A percentile compares a stretch with the other conserved stretches of the same genome.
These are phyloP conservation scores for Rhizophora apiculata DNA, from an alignment of 345 rosid genomes.

Conservation along the genomic window DNA sequence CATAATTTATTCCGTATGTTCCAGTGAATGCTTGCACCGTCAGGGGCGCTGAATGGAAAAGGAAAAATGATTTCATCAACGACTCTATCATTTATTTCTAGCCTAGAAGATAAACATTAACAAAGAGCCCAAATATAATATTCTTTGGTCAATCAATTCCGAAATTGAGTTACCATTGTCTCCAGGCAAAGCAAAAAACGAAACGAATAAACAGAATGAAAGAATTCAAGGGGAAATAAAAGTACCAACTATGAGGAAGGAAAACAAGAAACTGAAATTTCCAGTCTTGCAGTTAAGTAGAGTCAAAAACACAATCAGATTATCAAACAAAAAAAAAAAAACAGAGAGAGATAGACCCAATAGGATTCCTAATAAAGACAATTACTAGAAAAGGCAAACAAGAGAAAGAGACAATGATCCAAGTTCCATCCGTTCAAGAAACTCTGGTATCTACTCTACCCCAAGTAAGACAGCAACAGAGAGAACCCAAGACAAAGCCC, in stretches of 20 bases:
- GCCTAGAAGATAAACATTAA: background rate
- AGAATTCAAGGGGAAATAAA: background rate
- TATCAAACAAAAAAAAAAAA: background rate
- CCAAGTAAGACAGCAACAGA: constrained; percentile 8
- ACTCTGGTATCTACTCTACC: constrained; percentile 12
- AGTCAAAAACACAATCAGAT: constrained; percentile 11
- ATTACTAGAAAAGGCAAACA: constrained; percentile 12
- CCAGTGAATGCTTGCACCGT: constrained; percentile 65
- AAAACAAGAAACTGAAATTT: background rate
- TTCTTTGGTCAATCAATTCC: background rate
- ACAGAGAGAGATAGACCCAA: background rate
- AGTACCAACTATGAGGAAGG: background rate
- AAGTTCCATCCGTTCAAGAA: constrained; percentile 8
- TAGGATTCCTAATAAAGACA: background rate
- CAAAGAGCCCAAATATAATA: background rate
- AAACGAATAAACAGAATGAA: background rate
- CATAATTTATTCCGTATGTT: constrained; percentile 93
- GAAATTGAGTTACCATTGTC: background rate
- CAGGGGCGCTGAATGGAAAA: constrained; percentile 35
- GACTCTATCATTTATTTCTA: constrained; percentile 14
- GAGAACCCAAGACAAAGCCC: background rate
- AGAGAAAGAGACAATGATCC: constrained; percentile 10
- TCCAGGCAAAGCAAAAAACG: background rate
- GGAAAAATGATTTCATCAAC: constrained; percentile 1
- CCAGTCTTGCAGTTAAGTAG: constrained; percentile 8